Conservation (phyloP, 495 filamentous ascomycete genomes). For the Coniosporium apollinis region DNA sequence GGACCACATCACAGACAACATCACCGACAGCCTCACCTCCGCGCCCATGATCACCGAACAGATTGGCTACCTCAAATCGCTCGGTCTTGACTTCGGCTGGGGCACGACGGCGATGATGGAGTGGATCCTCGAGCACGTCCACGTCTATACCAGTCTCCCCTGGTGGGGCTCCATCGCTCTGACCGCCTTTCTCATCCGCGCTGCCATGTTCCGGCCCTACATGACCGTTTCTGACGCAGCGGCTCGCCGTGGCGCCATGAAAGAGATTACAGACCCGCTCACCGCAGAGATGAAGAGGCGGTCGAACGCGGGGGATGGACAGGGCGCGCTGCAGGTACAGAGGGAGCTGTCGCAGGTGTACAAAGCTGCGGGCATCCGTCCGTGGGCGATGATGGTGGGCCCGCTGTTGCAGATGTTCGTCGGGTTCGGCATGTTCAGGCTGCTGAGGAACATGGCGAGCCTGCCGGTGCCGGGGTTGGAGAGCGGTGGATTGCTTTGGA, state of each 20-base stretch:
- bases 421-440: conserved; percentile 62
- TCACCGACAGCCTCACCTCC: not conserved
- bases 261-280: conserved; percentile 31
- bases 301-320: conserved; percentile 22
- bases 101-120: conserved; percentile 55
- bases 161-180: conserved; percentile 67
- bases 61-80: conserved; percentile 64
- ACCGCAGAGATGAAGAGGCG: conserved; percentile 10
- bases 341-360: conserved; percentile 33
- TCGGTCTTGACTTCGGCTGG: conserved; percentile 77
- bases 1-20: too few relatives aligned
- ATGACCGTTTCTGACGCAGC: conserved; percentile 39
- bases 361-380: conserved; percentile 34
- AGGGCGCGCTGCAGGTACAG: conserved; percentile 24
- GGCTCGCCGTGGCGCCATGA: conserved; percentile 33
- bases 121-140: conserved; percentile 62
- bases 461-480: conserved; percentile 69
- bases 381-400: conserved; percentile 37
- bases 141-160: conserved; percentile 52
- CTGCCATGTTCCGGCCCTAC: conserved; percentile 44
- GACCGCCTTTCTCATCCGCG: conserved; percentile 46
- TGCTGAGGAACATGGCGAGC: conserved; percentile 53
- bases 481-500: conserved; percentile 54
- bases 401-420: conserved; percentile 48
- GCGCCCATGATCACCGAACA: conserved; percentile 38